These are phyloP conservation scores for Lentinula raphanica DNA, from an alignment of 768 basidiomycete genomes.

Conservation along the genomic window DNA sequence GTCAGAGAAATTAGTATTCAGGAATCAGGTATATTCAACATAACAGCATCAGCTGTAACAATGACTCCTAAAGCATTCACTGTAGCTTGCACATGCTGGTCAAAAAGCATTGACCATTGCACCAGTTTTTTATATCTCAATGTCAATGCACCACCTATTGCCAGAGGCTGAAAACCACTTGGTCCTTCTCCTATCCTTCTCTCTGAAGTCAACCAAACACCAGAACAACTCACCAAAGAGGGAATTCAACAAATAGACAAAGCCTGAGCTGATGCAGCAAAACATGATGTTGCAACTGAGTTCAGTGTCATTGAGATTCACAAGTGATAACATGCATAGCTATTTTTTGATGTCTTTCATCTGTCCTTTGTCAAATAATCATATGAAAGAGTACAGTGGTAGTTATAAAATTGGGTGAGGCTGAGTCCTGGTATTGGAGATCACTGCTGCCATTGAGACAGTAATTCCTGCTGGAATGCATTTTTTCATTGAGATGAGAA, in stretches of 20 bases:
- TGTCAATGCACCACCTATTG: constrained; percentile 26
- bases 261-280: constrained; percentile 49
- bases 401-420: constrained; percentile 62
- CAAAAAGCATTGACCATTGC: constrained; percentile 62
- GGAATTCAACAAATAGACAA: constrained; percentile 53
- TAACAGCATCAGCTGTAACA: constrained; percentile 30
- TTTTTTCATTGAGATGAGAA: constrained; percentile 61
- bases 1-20: constrained; percentile 67
- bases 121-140: constrained; percentile 52
- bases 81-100: constrained; percentile 62
- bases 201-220: constrained; percentile 38
- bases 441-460: constrained; percentile 58
- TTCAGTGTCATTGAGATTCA: constrained; percentile 62
- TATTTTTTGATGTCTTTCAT: constrained; percentile 54
- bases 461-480: constrained; percentile 59
- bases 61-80: constrained; percentile 26
- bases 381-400: constrained; percentile 67
- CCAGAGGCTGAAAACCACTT: constrained; percentile 52
- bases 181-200: constrained; percentile 51
- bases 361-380: constrained; percentile 55
- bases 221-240: constrained; percentile 50
- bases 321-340: constrained; percentile 58
- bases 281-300: constrained; percentile 52
- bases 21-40: constrained; percentile 34
- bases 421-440: constrained; percentile 57